Evolutionary conservation across 2,329 filamentous ascomycete species (phyloP).

Genomic region (Ascochyta clinopodiicola): DNA sequence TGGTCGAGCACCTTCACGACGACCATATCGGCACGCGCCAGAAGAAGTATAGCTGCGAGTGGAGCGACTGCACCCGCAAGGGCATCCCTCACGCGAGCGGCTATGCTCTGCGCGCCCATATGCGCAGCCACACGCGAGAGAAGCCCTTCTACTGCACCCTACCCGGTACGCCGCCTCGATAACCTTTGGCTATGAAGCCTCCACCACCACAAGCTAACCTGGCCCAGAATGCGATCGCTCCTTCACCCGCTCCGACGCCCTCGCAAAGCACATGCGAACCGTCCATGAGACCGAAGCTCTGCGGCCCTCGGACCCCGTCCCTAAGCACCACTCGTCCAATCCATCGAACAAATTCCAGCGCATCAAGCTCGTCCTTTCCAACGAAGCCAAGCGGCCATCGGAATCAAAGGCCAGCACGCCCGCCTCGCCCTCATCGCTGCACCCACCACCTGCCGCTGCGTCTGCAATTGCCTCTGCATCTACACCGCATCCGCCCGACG

Average conservation of each 20-base stretch:
- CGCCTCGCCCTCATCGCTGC: slow-evolving; percentile 42
- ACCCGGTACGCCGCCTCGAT: slow-evolving; percentile 70
- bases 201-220: slow-evolving; percentile 48
- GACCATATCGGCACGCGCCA: slow-evolving; percentile 92
- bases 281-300: slow-evolving; percentile 96
- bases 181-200: not conserved
- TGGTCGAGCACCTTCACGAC: slow-evolving; percentile 70
- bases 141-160: slow-evolving; percentile 98
- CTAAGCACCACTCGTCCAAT: slow-evolving; percentile 64
- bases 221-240: slow-evolving; percentile 84
- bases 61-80: slow-evolving; percentile 87
- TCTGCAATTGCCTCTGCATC: not conserved
- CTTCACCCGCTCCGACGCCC: slow-evolving; percentile 92
- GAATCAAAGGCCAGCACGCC: slow-evolving; percentile 45
- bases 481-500: slow-evolving; percentile 31
- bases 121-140: slow-evolving; percentile 96
- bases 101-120: slow-evolving; percentile 94
- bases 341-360: slow-evolving; percentile 55
- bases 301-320: slow-evolving; percentile 74
- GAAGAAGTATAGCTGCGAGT: slow-evolving; percentile 99
- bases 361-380: slow-evolving; percentile 52
- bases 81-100: slow-evolving; percentile 91
- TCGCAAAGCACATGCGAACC: slow-evolving; percentile 98
- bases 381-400: slow-evolving; percentile 37
- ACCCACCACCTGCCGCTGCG: slow-evolving; percentile 25